phyloP scores from a whole-genome alignment of 768 basidiomycete species.

The Termitomyces sp. region DNA sequence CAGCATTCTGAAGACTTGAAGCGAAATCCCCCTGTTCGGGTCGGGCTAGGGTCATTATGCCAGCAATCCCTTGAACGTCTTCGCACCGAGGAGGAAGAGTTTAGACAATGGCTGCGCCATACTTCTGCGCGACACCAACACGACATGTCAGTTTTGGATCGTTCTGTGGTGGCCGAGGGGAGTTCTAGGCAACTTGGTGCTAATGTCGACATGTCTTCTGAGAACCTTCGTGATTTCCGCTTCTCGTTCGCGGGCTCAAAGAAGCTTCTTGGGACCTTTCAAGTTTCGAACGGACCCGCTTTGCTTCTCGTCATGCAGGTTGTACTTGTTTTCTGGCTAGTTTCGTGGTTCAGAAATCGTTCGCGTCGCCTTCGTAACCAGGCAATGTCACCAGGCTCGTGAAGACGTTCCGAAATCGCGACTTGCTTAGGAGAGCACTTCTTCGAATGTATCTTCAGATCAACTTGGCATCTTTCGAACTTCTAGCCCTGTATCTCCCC shows the following conservation, averaged over 20 bases:
- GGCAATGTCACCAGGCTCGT: no score
- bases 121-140: background rate
- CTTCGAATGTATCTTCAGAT: background rate
- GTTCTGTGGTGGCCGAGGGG: background rate
- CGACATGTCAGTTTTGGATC: background rate
- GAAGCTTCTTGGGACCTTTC: background rate
- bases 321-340: background rate
- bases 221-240: background rate
- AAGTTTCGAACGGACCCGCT: background rate
- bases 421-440: background rate
- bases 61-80: background rate
- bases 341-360: background rate
- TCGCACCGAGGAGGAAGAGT: constrained; percentile 2
- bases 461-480: background rate
- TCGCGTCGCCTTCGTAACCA: background rate
- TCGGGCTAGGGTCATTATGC: background rate
- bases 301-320: background rate
- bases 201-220: background rate
- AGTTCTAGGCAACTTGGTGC: background rate
- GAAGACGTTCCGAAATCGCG: background rate
- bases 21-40: background rate
- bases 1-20: background rate
- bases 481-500: background rate
- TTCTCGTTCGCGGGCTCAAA: background rate
- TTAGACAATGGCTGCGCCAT: background rate